A percentile compares a stretch with the other conserved stretches of the same genome.
Conservation (phyloP, 441 rosid genomes). For the Kokia cookei region DNA sequence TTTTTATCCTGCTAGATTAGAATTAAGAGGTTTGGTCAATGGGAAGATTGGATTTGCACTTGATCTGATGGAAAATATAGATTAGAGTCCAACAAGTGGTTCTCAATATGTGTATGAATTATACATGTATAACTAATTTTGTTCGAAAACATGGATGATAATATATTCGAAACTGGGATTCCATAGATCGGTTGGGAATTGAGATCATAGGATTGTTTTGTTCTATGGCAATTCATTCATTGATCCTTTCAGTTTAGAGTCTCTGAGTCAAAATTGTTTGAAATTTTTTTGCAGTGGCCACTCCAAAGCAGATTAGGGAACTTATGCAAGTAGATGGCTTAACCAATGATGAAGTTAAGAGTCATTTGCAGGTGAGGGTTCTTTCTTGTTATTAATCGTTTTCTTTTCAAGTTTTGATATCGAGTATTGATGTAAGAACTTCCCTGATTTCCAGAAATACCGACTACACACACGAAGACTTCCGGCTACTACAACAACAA, state of each 20-base stretch:
- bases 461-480: constrained; percentile 66
- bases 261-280: constrained; percentile 10
- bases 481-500: constrained; percentile 24
- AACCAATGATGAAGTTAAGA: constrained; percentile 97
- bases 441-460: constrained; percentile 58
- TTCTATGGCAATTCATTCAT: neutral
- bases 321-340: constrained; percentile 96
- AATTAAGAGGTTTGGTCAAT: neutral
- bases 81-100: neutral
- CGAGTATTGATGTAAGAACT: constrained; percentile 9
- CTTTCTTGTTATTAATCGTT: neutral
- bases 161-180: neutral
- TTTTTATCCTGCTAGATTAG: neutral
- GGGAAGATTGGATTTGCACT: too few species aligned
- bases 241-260: neutral
- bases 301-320: constrained; percentile 95
- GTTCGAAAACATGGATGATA: neutral
- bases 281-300: constrained; percentile 55
- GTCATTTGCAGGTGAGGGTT: constrained; percentile 83
- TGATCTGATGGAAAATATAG: neutral
- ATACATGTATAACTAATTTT: neutral
- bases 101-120: neutral
- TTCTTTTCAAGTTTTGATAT: neutral
- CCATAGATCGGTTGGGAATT: neutral
- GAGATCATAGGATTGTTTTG: neutral